These are phyloP conservation scores for bread wheat (Triticum aestivum) DNA, from an alignment of 176 grass and related monocot genomes.

Conservation along the genomic window IWGSC_CS_RefSeq_v2.1 NC_057808.1:262317957-262318456, in stretches of 20 bases:
- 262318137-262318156: constrained; percentile 27
- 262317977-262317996: constrained; percentile 89
- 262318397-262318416: constrained; percentile 12
- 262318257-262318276: constrained; percentile 81
- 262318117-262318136: constrained; percentile 5
- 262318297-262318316: constrained; percentile 72
- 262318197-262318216: constrained; percentile 61
- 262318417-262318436: background rate
- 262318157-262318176: constrained; percentile 66
- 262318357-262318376: background rate
- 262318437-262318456: background rate
- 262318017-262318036: constrained; percentile 64
- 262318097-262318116: constrained; percentile 29
- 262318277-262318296: constrained; percentile 72
- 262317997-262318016: constrained; percentile 74
- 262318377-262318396: background rate
- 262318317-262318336: constrained; percentile 57
- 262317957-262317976: background rate
- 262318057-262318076: constrained; percentile 65
- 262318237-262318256: constrained; percentile 78
- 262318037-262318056: constrained; percentile 61
- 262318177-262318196: constrained; percentile 79
- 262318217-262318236: constrained; percentile 69
- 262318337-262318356: constrained; percentile 10
- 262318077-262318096: constrained; percentile 42